Base-by-base conservation (phyloP, 164 flowering plant genomes). In the Vitis rotundifolia region DNA sequence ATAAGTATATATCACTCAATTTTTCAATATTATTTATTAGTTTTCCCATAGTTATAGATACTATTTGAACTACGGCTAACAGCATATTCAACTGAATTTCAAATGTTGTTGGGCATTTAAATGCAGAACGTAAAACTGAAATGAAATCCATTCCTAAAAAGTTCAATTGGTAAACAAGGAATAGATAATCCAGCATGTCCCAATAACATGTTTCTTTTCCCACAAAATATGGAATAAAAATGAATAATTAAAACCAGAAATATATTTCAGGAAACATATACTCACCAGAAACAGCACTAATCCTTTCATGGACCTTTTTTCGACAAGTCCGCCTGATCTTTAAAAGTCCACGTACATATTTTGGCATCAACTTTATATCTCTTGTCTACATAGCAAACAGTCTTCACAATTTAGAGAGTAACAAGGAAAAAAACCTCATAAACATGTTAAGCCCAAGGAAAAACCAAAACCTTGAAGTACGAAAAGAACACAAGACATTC, bases 291-390 rank as follows among this genome's bases (percentile, higher is more conserved):
- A 92, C 79, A 71, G 91, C 97, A 67, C 74, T 67, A 37, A 93
- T 84, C 74, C 99, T 86, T 77, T 96, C 97, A 28, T 87, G 85
- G 49, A 93, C 91, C 81, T 85, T 93, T 77, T 83, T 93, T 49
- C 99, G 83, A 76, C 90, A 88, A 9, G 72, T 86, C 1, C 97
- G 86, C 31, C 93, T 77, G 75, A 87, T 68, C 69, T 82, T 83
- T 69, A 93, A 47, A 50, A 59, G 11, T 13, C 79, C 84, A 48
- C 88, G 91, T 0, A 73, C 61, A 28, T 70, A 63, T 70, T 74
- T 84, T 10, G 97, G 97, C 57, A 96, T 22, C 76, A 89, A 57
- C 73, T 91, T 93, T 53, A 87, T 2, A 54, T 95, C 99, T 75
- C 94, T 88, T 2, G 94, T 85, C 99, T 93, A 51, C 28, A 61